Evolutionary conservation across 2,329 filamentous ascomycete genomes (phyloP).

Genomic region (Pseudogymnoascus sp.): DNA sequence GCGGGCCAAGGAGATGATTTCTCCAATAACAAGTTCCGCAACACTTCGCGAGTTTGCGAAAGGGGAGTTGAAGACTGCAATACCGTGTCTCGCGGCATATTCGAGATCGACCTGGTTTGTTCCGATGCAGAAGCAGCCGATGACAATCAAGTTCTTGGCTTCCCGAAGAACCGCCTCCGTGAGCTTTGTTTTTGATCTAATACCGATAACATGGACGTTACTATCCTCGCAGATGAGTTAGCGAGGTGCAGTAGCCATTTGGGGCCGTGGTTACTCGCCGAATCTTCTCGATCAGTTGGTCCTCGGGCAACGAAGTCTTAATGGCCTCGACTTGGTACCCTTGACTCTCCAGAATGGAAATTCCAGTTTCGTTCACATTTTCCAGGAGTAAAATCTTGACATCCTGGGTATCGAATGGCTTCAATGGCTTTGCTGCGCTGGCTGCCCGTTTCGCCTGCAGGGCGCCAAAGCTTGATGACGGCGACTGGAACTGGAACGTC

Average conservation of each 20-base stretch:
- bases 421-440: slow-evolving; percentile 64
- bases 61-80: slow-evolving; percentile 97
- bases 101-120: slow-evolving; percentile 91
- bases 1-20: slow-evolving; percentile 86
- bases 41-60: slow-evolving; percentile 98
- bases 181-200: slow-evolving; percentile 95
- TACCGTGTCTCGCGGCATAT: slow-evolving; percentile 75
- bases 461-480: slow-evolving; percentile 56
- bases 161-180: slow-evolving; percentile 76
- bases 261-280: slow-evolving; percentile 48
- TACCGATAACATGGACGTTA: slow-evolving; percentile 94
- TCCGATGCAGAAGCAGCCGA: slow-evolving; percentile 98
- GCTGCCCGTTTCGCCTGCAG: slow-evolving; percentile 38
- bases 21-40: slow-evolving; percentile 88
- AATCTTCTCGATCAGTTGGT: slow-evolving; percentile 95
- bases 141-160: slow-evolving; percentile 89
- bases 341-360: slow-evolving; percentile 73
- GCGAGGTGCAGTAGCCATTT: slow-evolving; percentile 14
- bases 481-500: slow-evolving; percentile 73
- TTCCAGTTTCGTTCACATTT: slow-evolving; percentile 89
- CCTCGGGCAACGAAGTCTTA: slow-evolving; percentile 85
- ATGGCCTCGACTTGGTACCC: slow-evolving; percentile 93
- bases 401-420: slow-evolving; percentile 92
- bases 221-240: slow-evolving; percentile 40
- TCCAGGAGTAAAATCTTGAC: slow-evolving; percentile 95